phyloP scores from a whole-genome alignment of 73 alveolate genomes.

The Loxodes magnus region DNA sequence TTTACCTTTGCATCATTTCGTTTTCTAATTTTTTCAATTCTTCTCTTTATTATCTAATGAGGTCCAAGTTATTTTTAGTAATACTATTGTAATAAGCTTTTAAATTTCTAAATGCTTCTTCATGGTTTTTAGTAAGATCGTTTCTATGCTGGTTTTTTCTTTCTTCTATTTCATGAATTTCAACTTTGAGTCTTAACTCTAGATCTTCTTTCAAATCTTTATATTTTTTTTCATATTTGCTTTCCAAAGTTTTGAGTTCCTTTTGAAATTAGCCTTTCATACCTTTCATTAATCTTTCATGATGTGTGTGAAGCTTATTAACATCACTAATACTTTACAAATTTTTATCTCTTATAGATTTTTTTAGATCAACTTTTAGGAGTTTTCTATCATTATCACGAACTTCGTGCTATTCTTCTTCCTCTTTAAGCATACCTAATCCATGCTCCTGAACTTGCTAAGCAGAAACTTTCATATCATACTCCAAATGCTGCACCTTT shows the following conservation, averaged over 20 bases:
- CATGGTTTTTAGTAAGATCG: slow-evolving; percentile 78
- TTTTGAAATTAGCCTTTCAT: no score
- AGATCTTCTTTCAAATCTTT: slow-evolving; percentile 66
- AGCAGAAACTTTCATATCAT: slow-evolving; percentile 65
- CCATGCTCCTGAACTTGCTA: slow-evolving; percentile 66
- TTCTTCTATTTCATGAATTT: slow-evolving; percentile 90
- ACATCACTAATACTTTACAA: slow-evolving; percentile 54
- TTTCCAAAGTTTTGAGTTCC: no score
- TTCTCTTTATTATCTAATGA: slow-evolving; percentile 73
- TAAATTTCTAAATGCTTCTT: slow-evolving; percentile 83
- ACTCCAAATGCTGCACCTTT: slow-evolving; percentile 88
- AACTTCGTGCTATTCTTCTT: slow-evolving; percentile 55
- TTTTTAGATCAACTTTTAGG: slow-evolving; percentile 63
- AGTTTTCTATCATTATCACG: slow-evolving; percentile 66
- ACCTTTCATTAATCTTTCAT: no score
- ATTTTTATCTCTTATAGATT: slow-evolving; percentile 51
- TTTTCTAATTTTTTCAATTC: no score
- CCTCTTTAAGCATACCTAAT: slow-evolving; percentile 56
- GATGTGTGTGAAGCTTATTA: no score
- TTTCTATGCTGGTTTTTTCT: slow-evolving; percentile 84
- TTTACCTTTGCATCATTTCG: no score
- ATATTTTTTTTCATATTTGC: slow-evolving; percentile 53
- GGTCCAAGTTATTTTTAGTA: slow-evolving; percentile 83
- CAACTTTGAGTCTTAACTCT: slow-evolving; percentile 81
- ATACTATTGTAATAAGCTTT: slow-evolving; percentile 81